These are phyloP conservation scores for Fraxinus floribunda DNA, from an alignment of 305 asterid species.

Conservation along the genomic window DNA sequence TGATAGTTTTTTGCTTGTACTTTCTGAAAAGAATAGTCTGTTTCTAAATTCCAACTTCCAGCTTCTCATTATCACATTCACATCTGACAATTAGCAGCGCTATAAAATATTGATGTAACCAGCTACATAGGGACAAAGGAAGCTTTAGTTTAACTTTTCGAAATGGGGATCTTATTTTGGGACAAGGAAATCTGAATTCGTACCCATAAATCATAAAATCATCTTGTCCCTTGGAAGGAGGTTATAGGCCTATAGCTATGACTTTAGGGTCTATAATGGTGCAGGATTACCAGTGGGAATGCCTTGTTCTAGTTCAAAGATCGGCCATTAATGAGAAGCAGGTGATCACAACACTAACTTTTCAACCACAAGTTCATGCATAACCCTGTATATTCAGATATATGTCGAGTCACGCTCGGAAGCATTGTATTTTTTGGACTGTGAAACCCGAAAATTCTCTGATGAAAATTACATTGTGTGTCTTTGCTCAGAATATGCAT, in stretches of 20 bases:
- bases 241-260: not conserved
- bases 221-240: not conserved
- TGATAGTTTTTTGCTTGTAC: not conserved
- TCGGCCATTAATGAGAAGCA: not conserved
- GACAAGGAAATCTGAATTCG: not conserved
- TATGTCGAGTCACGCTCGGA: not conserved
- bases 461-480: not conserved
- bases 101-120: not conserved
- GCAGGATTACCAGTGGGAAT: not conserved
- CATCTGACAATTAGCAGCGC: not conserved
- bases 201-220: not conserved
- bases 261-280: not conserved
- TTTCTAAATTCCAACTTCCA: not conserved
- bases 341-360: not conserved
- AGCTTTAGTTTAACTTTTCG: not conserved
- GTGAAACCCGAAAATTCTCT: not conserved
- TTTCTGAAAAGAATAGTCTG: not conserved
- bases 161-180: not conserved
- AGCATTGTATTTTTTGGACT: not conserved
- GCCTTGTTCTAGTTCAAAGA: not conserved
- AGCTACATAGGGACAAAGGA: not conserved
- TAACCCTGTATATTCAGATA: not conserved
- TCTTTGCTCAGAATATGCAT: not conserved
- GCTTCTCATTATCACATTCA: not conserved
- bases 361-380: not conserved